A percentile compares a stretch with the other conserved stretches of the same genome.
Conservation (phyloP, 2,329 filamentous ascomycete genomes). For the Xylariaceae sp. region DNA sequence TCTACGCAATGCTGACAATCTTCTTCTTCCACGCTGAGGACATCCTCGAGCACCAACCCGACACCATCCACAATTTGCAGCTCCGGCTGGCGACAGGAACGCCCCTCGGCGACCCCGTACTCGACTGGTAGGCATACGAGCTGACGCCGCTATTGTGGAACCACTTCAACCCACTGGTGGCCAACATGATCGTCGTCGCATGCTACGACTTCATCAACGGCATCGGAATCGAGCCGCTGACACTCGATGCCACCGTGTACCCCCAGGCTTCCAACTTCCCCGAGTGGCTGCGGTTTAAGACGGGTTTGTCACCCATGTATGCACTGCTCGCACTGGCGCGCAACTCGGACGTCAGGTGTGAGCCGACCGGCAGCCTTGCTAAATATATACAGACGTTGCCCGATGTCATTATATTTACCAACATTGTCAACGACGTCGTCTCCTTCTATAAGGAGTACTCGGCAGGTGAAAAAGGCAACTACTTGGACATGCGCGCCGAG, state of each 20-base stretch:
- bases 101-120: slow-evolving; percentile 7
- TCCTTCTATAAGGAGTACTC: slow-evolving; percentile 14
- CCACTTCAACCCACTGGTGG: slow-evolving; percentile 9
- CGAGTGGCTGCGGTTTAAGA: slow-evolving; percentile 13
- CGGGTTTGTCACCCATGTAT: slow-evolving; percentile 12
- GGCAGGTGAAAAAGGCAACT: slow-evolving; percentile 11
- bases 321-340: slow-evolving; percentile 7
- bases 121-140: slow-evolving; percentile 11
- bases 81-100: slow-evolving; percentile 3
- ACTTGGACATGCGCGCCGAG: slow-evolving; percentile 8
- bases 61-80: slow-evolving; percentile 2
- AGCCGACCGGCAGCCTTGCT: neutral
- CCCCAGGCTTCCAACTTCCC: slow-evolving; percentile 2
- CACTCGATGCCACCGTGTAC: slow-evolving; percentile 1
- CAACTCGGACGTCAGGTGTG: neutral
- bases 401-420: slow-evolving; percentile 9
- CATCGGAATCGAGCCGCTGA: slow-evolving; percentile 4
- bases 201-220: slow-evolving; percentile 11
- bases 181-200: slow-evolving; percentile 13
- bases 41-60: slow-evolving; percentile 9
- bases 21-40: slow-evolving; percentile 13
- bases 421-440: slow-evolving; percentile 12
- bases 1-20: slow-evolving; percentile 8
- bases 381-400: slow-evolving; percentile 7
- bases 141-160: slow-evolving; percentile 6